Evolutionary conservation across 2,329 filamentous ascomycete species (phyloP).

Genomic region (Penicillium sp.): DNA sequence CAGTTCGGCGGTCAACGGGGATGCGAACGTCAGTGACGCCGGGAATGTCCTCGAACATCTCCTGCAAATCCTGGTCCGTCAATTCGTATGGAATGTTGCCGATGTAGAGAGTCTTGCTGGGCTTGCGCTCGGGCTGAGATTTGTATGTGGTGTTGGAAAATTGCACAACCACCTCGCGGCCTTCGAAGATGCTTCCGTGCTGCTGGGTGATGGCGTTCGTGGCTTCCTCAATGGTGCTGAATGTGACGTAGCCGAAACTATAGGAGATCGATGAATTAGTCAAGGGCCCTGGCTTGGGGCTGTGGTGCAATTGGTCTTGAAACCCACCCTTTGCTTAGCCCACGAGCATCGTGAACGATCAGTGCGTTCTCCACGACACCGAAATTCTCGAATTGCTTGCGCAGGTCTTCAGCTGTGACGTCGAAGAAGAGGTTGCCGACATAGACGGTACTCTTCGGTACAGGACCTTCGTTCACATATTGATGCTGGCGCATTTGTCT

Average conservation of each 20-base stretch:
- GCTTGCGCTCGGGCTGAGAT: conserved; percentile 29
- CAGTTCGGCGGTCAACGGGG: conserved; percentile 76
- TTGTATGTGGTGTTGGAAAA: conserved; percentile 46
- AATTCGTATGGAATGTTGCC: conserved; percentile 86
- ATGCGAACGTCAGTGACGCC: conserved; percentile 76
- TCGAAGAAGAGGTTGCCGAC: conserved; percentile 71
- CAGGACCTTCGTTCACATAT: conserved; percentile 5
- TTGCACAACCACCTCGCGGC: conserved; percentile 63
- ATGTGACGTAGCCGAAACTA: conserved; percentile 68
- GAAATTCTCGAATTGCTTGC: conserved; percentile 59
- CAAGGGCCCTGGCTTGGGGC: background rate
- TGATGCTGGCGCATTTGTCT: background rate
- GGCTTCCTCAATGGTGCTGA: conserved; percentile 54
- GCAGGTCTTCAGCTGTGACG: conserved; percentile 60
- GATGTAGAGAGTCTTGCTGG: conserved; percentile 71
- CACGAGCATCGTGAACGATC: conserved; percentile 61
- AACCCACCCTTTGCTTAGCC: conserved; percentile 67
- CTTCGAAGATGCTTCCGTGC: conserved; percentile 62
- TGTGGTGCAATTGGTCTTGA: background rate
- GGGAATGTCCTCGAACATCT: conserved; percentile 67
- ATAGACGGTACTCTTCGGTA: conserved; percentile 56
- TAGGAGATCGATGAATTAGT: conserved; percentile 1
- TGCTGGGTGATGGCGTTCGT: conserved; percentile 56
- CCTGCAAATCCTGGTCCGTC: conserved; percentile 77
- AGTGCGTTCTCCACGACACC: conserved; percentile 54